Conservation (phyloP, 495 filamentous ascomycete species). For the Tricharina praecox region DNA sequence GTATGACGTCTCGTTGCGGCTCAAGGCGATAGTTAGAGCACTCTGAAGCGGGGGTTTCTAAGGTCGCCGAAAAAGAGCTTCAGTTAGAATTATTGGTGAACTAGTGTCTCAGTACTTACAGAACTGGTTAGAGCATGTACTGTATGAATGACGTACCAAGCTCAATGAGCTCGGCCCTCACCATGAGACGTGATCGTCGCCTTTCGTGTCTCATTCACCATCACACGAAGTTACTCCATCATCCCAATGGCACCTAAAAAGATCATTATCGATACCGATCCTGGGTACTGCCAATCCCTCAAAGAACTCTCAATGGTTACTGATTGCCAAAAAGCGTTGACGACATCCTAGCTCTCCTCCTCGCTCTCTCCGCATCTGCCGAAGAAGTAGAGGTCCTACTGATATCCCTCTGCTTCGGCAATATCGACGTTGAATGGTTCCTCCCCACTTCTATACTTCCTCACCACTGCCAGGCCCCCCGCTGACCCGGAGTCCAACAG, state of each 20-base stretch:
- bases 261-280: constrained; percentile 91
- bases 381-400: constrained; percentile 74
- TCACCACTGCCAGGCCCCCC: too few relatives aligned
- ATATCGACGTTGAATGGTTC: constrained; percentile 65
- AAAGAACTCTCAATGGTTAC: not conserved
- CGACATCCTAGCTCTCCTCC: constrained; percentile 69
- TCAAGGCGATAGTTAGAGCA: not conserved
- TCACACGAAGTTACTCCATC: not conserved
- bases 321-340: constrained; percentile 89
- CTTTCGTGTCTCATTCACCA: not conserved
- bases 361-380: constrained; percentile 64
- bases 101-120: not conserved
- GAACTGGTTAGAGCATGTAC: not conserved
- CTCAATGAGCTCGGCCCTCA: not conserved
- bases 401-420: constrained; percentile 83
- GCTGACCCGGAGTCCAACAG: constrained; percentile 35
- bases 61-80: not conserved
- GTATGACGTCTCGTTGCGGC: not conserved
- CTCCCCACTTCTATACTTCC: not conserved
- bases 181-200: not conserved
- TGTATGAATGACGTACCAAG: not conserved
- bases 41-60: not conserved
- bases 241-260: constrained; percentile 40
- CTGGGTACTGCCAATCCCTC: too few relatives aligned
- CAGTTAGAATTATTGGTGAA: not conserved